Conservation (phyloP, 495 filamentous ascomycete genomes). For the Neurospora sublineolata region DNA sequence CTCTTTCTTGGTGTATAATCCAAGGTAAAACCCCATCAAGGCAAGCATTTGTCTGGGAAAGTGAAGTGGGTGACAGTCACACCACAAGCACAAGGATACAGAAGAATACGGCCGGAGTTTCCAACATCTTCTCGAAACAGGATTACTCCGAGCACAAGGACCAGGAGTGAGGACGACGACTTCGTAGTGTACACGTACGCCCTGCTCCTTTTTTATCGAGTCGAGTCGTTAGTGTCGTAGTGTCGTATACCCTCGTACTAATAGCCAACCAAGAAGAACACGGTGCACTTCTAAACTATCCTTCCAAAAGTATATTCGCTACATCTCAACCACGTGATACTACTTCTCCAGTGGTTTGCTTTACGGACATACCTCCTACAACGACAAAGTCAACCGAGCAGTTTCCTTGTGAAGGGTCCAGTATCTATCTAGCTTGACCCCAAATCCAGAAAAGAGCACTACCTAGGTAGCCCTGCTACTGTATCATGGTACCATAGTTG, state of each 20-base stretch:
- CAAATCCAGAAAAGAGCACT: not conserved
- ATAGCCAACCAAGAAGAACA: too few species aligned
- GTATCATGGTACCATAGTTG: not conserved
- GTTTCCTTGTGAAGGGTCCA: not conserved
- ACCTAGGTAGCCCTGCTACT: not conserved
- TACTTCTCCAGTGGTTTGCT: not conserved
- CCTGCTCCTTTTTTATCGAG: not conserved
- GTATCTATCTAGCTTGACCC: not conserved
- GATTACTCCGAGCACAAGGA: not conserved
- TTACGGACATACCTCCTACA: not conserved
- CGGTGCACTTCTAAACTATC: too few species aligned
- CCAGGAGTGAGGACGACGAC: not conserved
- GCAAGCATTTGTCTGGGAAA: not conserved
- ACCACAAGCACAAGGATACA: not conserved
- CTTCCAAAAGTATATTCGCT: too few species aligned
- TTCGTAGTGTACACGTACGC: not conserved
- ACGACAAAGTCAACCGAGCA: not conserved
- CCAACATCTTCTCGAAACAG: not conserved
- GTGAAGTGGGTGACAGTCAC: not conserved
- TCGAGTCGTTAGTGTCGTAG: not conserved
- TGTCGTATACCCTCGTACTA: too few species aligned
- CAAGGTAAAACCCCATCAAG: not conserved
- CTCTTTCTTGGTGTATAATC: not conserved
- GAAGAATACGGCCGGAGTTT: not conserved
- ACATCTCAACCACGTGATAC: not conserved